Evolutionary conservation across 805 yeast species (phyloP).

Genomic region (Candida adriatica): DNA sequence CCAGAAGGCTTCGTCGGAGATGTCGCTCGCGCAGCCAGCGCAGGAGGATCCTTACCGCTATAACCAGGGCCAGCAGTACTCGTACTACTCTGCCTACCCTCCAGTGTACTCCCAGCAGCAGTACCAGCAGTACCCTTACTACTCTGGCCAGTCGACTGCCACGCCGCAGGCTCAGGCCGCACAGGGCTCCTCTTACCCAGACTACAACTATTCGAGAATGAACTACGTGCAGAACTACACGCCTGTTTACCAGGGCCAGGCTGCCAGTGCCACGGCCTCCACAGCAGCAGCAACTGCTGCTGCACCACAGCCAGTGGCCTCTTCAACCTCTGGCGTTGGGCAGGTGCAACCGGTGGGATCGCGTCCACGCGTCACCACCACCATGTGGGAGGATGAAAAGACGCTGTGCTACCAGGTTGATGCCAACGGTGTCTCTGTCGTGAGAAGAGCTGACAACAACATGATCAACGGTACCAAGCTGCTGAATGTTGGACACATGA

Average conservation of each 20-base stretch:
- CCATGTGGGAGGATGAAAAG: slow-evolving; percentile 89
- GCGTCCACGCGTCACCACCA: slow-evolving; percentile 64
- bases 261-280: slow-evolving; percentile 5
- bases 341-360: slow-evolving; percentile 26
- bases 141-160: slow-evolving; percentile 7
- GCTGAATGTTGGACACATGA: slow-evolving; percentile 79
- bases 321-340: slow-evolving; percentile 15
- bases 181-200: slow-evolving; percentile 11
- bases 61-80: slow-evolving; percentile 5
- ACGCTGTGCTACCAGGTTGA: slow-evolving; percentile 83
- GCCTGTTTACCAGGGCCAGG: slow-evolving; percentile 19
- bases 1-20: neutral
- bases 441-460: slow-evolving; percentile 77
- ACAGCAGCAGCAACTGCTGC: slow-evolving; percentile 5
- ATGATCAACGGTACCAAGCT: slow-evolving; percentile 84
- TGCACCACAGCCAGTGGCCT: slow-evolving; percentile 7
- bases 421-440: slow-evolving; percentile 73
- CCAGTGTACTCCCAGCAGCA: slow-evolving; percentile 6
- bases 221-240: slow-evolving; percentile 20
- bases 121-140: slow-evolving; percentile 21
- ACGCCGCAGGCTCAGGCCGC: neutral
- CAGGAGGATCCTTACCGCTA: slow-evolving; percentile 14
- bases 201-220: slow-evolving; percentile 21
- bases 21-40: slow-evolving; percentile 1
- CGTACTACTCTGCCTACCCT: slow-evolving; percentile 5